phyloP scores from a whole-genome alignment of 2,329 filamentous ascomycete species.

The Coleophoma eucalyptorum region DNA sequence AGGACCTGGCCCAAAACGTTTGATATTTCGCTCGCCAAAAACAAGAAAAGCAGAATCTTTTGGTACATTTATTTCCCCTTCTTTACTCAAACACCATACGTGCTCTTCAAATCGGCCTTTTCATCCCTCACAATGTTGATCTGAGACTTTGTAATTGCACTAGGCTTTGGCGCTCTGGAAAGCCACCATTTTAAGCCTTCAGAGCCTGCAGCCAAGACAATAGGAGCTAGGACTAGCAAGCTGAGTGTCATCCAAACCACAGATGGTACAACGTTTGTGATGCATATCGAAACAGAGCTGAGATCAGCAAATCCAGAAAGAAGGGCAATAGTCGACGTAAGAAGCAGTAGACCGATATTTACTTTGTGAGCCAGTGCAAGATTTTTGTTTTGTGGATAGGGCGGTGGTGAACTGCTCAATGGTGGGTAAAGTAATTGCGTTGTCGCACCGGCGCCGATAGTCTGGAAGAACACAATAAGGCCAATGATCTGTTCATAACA shows the following conservation, averaged over 20 bases:
- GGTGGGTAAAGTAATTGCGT: neutral
- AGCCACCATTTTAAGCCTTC: neutral
- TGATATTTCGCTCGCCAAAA: no score
- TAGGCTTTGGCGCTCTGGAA: no score
- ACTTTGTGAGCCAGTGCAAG: neutral
- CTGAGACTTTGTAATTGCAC: no score
- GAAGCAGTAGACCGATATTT: neutral
- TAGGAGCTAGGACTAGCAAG: neutral
- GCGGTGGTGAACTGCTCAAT: no score
- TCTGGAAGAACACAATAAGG: neutral
- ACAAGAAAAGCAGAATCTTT: no score
- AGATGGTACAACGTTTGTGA: neutral
- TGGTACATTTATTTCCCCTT: no score
- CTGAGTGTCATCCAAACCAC: neutral
- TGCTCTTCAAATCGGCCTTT: no score
- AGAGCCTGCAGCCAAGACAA: neutral
- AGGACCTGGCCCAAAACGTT: no score
- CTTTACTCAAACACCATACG: no score
- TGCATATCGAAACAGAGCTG: neutral
- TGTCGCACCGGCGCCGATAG: neutral
- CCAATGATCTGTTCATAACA: neutral
- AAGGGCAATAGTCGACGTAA: neutral
- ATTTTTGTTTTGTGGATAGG: neutral
- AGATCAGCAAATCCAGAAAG: neutral
- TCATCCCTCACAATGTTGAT: no score